These are phyloP conservation scores for Fusarium sp. DNA, from an alignment of 2,329 filamentous ascomycete species.

Conservation along the genomic window DNA sequence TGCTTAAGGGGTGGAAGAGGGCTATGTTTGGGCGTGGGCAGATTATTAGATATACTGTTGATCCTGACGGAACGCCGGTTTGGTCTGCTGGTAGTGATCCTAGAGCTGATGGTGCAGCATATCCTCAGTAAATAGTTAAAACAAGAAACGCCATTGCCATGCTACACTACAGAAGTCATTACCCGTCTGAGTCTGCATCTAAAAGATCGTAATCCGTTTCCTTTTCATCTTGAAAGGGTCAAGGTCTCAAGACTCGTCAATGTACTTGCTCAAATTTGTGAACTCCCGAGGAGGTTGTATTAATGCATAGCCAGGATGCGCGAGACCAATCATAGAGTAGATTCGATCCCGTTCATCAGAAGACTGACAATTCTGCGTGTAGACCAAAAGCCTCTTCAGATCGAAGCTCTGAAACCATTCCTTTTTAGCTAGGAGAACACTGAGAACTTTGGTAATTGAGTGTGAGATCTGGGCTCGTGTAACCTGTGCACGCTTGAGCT, in stretches of 20 bases:
- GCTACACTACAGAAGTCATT: background rate
- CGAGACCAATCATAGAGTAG: background rate
- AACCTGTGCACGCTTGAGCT: background rate
- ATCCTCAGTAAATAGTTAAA: slow-evolving; percentile 50
- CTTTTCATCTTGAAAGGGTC: background rate
- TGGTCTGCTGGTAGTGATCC: slow-evolving; percentile 92
- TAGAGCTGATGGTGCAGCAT: slow-evolving; percentile 80
- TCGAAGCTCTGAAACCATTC: too few species aligned
- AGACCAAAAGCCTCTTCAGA: background rate
- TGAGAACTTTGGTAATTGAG: background rate
- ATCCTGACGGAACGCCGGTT: slow-evolving; percentile 73
- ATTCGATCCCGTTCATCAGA: background rate
- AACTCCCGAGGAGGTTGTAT: too few species aligned
- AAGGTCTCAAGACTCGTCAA: background rate
- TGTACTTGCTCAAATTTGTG: background rate
- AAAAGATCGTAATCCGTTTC: background rate
- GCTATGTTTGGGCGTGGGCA: slow-evolving; percentile 85
- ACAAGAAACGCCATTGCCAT: fast-evolving
- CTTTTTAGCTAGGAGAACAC: background rate
- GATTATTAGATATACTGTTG: slow-evolving; percentile 79
- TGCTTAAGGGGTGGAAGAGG: slow-evolving; percentile 71
- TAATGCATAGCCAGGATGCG: background rate
- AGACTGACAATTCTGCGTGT: background rate
- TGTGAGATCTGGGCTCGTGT: too few species aligned
- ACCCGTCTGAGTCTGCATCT: fast-evolving